Evolutionary conservation across 345 rosid genomes (phyloP).

Genomic region (Turritis glabra): DNA sequence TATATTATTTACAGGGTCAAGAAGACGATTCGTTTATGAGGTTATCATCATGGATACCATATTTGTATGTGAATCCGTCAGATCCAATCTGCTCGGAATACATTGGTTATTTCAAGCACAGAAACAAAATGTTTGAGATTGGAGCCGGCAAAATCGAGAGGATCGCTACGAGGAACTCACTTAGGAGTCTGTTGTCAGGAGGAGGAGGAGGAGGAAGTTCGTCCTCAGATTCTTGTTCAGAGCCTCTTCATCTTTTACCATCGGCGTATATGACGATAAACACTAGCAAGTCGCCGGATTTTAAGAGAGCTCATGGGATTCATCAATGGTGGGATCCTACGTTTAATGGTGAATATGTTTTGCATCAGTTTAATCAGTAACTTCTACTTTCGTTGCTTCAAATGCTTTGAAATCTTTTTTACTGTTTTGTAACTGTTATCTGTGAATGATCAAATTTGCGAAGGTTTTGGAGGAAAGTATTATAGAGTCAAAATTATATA

Average conservation of each 20-base stretch:
- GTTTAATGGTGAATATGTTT: slow-evolving; percentile 41
- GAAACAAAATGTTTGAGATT: slow-evolving; percentile 59
- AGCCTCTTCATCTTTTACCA: slow-evolving; percentile 63
- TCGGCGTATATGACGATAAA: slow-evolving; percentile 55
- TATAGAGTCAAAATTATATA: too few species aligned
- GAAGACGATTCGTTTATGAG: slow-evolving; percentile 39
- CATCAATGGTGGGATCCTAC: slow-evolving; percentile 77
- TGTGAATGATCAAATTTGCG: neutral
- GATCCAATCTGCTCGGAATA: slow-evolving; percentile 64
- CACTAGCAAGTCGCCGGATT: slow-evolving; percentile 40
- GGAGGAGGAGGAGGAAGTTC: slow-evolving; percentile 24
- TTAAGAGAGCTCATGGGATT: slow-evolving; percentile 65
- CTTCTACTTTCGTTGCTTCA: neutral
- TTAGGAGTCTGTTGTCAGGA: slow-evolving; percentile 43
- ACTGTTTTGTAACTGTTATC: neutral
- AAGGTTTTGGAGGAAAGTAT: neutral
- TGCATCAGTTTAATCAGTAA: slow-evolving; percentile 33
- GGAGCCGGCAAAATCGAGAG: slow-evolving; percentile 57
- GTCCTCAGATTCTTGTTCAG: slow-evolving; percentile 19
- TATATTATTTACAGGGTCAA: slow-evolving; percentile 16
- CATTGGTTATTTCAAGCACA: slow-evolving; percentile 63
- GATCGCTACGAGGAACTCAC: slow-evolving; percentile 51
- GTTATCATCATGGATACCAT: slow-evolving; percentile 55
- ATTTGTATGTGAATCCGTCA: slow-evolving; percentile 52
- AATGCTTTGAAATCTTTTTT: neutral